These are phyloP conservation scores for Pseudohyphozyma bogoriensis DNA, from an alignment of 768 basidiomycete species.

Conservation along the genomic window DNA sequence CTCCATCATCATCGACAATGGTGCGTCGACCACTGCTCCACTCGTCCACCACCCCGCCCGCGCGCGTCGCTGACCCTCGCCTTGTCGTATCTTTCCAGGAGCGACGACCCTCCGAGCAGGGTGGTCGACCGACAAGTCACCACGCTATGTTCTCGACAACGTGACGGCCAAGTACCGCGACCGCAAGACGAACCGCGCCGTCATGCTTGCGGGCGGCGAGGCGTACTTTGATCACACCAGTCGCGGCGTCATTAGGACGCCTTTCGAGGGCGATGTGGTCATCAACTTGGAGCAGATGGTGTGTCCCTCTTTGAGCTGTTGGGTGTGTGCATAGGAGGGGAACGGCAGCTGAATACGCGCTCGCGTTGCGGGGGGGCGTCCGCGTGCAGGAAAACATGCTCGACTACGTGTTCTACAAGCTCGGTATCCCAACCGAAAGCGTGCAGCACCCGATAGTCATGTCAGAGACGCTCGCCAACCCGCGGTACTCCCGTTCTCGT, in stretches of 20 bases:
- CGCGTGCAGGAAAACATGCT: conserved; percentile 75
- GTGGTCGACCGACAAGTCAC: conserved; percentile 27
- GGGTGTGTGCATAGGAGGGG: neutral
- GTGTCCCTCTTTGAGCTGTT: conserved; percentile 25
- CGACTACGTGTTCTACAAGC: conserved; percentile 78
- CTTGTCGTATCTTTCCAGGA: conserved; percentile 35
- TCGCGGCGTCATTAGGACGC: conserved; percentile 61
- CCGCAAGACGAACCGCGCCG: conserved; percentile 64
- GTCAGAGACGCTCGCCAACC: conserved; percentile 82
- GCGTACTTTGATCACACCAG: conserved; percentile 79
- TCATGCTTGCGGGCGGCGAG: conserved; percentile 80
- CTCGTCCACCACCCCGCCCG: neutral
- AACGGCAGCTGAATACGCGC: conserved; percentile 1
- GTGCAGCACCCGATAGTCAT: conserved; percentile 84
- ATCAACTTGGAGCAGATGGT: conserved; percentile 89
- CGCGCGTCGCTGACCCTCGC: neutral
- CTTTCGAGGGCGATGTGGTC: conserved; percentile 91
- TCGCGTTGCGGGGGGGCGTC: neutral
- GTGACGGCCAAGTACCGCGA: conserved; percentile 69
- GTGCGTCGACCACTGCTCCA: too few relatives aligned
- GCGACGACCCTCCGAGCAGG: conserved; percentile 32
- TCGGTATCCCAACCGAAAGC: conserved; percentile 64
- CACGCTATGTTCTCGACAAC: conserved; percentile 28
- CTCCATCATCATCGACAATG: neutral
- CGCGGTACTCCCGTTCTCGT: conserved; percentile 78